Percentiles rank a stretch among this genome's conserved stretches.
Conservation (phyloP, 208 protist genomes). For the Leishmania aethiopica region DNA sequence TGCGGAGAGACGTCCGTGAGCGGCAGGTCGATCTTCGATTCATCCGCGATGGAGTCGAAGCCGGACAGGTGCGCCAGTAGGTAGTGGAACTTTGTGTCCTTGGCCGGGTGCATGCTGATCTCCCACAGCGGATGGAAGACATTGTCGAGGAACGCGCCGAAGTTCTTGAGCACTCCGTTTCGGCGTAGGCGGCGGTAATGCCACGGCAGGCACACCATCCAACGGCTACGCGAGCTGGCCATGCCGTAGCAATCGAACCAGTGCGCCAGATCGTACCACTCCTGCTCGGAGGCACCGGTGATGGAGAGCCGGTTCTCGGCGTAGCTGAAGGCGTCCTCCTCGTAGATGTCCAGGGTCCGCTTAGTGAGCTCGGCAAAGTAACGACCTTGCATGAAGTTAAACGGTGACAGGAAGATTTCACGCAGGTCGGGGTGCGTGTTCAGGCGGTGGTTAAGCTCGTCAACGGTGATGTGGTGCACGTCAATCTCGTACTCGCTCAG, state of each 20-base stretch:
- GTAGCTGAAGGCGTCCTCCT: constrained; percentile 88
- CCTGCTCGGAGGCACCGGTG: constrained; percentile 72
- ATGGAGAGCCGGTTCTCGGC: constrained; percentile 87
- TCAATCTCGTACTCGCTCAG: constrained; percentile 79
- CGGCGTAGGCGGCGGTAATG: constrained; percentile 89
- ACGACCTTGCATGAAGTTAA: constrained; percentile 93
- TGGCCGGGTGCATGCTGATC: constrained; percentile 94
- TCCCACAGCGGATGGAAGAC: constrained; percentile 98
- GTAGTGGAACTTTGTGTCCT: constrained; percentile 95
- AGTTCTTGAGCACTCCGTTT: constrained; percentile 82
- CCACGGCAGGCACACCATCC: constrained; percentile 96
- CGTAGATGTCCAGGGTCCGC: constrained; percentile 76
- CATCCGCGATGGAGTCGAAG: constrained; percentile 97
- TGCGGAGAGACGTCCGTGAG: constrained; percentile 81
- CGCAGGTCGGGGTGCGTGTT: constrained; percentile 68
- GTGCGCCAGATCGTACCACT: constrained; percentile 95
- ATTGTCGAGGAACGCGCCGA: constrained; percentile 96
- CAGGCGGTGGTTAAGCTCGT: constrained; percentile 87
- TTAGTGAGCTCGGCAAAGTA: constrained; percentile 94
- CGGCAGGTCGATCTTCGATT: constrained; percentile 94
- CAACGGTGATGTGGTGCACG: constrained; percentile 78
- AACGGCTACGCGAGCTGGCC: constrained; percentile 94
- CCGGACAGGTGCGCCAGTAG: constrained; percentile 96
- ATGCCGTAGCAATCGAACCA: constrained; percentile 97
- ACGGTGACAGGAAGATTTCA: constrained; percentile 75